These are phyloP conservation scores for Sporormia fimetaria DNA, from an alignment of 495 filamentous ascomycete species.

Conservation along the genomic window DNA sequence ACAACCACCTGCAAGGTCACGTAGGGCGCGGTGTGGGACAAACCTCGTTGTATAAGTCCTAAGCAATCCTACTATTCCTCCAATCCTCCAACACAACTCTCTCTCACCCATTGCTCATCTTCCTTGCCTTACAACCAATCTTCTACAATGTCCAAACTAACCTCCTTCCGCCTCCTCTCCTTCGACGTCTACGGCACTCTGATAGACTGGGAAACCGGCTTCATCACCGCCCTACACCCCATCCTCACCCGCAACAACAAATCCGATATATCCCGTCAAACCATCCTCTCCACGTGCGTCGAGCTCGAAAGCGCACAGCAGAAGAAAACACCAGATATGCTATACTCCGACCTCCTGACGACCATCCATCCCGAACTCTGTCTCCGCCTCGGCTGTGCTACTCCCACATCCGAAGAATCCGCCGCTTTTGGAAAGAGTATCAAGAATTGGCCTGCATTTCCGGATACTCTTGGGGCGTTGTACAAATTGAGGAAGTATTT, in stretches of 20 bases:
- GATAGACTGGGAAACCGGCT: constrained; percentile 57
- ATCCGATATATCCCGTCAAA: constrained; percentile 1
- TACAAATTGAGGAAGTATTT: constrained; percentile 13
- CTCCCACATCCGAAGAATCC: constrained; percentile 5
- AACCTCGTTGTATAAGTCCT: too few species aligned
- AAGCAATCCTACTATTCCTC: too few species aligned
- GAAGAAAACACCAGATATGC: constrained; percentile 3
- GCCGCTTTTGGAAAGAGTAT: constrained; percentile 13
- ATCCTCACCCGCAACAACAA: constrained; percentile 1
- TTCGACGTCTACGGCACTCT: constrained; percentile 83
- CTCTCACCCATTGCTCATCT: neutral
- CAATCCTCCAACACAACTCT: too few species aligned
- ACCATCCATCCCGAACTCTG: constrained; percentile 4
- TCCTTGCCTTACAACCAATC: neutral
- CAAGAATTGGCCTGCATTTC: constrained; percentile 21
- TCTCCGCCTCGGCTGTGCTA: constrained; percentile 2
- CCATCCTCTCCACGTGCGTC: constrained; percentile 2
- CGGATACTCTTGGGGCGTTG: constrained; percentile 22
- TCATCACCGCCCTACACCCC: constrained; percentile 28
- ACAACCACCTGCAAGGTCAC: too few species aligned
- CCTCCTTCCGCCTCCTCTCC: constrained; percentile 42
- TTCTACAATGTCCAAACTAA: constrained; percentile 24
- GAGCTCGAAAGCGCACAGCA: neutral
- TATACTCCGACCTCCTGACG: constrained; percentile 12
- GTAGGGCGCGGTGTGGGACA: too few species aligned